These are phyloP conservation scores for Annulohypoxylon moriforme DNA, from an alignment of 495 filamentous ascomycete genomes.

Conservation along the genomic window DNA sequence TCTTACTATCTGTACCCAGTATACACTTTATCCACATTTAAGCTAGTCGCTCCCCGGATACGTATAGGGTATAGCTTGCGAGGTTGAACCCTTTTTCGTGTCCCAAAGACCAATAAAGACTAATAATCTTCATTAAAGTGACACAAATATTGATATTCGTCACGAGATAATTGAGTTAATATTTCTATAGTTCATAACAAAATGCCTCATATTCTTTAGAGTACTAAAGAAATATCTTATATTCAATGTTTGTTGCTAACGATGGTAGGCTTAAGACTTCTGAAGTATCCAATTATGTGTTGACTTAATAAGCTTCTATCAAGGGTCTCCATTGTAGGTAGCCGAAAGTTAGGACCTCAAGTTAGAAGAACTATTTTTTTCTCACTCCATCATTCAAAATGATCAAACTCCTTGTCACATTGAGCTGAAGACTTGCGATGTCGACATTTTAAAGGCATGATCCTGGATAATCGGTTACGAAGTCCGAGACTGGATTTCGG, in stretches of 20 bases:
- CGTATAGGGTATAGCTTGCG: neutral
- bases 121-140: neutral
- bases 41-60: neutral
- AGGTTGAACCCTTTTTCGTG: neutral
- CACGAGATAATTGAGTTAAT: neutral
- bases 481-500: neutral
- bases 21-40: neutral
- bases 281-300: neutral
- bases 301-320: neutral
- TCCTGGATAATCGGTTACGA: neutral
- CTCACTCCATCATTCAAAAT: neutral
- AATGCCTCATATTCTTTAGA: neutral
- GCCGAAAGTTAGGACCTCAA: no score
- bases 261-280: neutral
- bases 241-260: neutral
- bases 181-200: neutral
- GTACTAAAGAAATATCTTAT: neutral
- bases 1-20: constrained; percentile 7
- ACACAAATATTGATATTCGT: neutral
- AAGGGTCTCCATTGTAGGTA: neutral
- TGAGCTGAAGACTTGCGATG: neutral
- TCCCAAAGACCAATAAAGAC: neutral
- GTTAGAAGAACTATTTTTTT: no score
- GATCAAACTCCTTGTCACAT: neutral
- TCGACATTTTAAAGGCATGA: neutral